Conservation (phyloP, 129 eudicot species). For the Glebionis coronaria region DNA sequence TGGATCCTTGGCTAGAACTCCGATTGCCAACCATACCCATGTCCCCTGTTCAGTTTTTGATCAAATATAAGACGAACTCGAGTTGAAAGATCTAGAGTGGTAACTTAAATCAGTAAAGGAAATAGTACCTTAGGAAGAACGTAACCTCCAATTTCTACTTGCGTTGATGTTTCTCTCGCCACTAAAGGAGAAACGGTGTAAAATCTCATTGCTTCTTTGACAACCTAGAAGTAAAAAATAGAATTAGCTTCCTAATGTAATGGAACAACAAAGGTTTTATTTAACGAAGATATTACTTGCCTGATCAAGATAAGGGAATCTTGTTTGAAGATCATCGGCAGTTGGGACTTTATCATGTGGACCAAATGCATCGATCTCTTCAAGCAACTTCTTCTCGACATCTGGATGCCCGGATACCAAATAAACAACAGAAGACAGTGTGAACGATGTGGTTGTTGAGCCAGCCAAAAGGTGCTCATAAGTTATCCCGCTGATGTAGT, state of each 20-base stretch:
- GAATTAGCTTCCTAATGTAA: background rate
- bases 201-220: constrained; percentile 91
- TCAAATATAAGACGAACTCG: background rate
- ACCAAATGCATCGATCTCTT: constrained; percentile 82
- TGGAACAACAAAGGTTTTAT: background rate
- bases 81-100: background rate
- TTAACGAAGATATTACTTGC: constrained; percentile 28
- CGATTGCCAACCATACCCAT: constrained; percentile 97
- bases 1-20: constrained; percentile 95
- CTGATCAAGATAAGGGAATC: constrained; percentile 85
- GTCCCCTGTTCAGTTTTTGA: constrained; percentile 53
- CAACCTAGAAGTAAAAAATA: constrained; percentile 47
- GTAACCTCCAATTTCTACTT: constrained; percentile 84
- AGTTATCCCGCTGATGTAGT: constrained; percentile 73
- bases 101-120: background rate
- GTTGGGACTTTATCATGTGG: constrained; percentile 56
- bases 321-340: constrained; percentile 74
- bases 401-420: constrained; percentile 73
- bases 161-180: constrained; percentile 82
- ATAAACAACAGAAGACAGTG: constrained; percentile 64
- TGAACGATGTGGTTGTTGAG: constrained; percentile 88
- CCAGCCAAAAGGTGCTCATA: constrained; percentile 96
- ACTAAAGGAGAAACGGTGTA: constrained; percentile 78
- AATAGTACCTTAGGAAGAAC: constrained; percentile 86
- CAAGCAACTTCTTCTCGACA: constrained; percentile 75